Conservation (phyloP, 2,329 filamentous ascomycete species). For the Claviceps sp. region DNA sequence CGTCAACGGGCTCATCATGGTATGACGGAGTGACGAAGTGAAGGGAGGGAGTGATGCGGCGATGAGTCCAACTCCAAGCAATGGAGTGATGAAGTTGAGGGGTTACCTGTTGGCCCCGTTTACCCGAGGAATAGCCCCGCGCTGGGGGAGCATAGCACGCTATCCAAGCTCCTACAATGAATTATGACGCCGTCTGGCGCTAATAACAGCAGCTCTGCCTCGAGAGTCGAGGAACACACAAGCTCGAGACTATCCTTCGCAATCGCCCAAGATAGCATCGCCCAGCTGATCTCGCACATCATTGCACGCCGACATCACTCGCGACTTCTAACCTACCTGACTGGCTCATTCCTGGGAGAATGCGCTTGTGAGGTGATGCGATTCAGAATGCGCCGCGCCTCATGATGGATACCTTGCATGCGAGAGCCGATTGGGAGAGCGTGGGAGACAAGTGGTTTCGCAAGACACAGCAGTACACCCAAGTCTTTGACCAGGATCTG, state of each 20-base stretch:
- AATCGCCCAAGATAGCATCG: neutral
- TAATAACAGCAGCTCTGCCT: neutral
- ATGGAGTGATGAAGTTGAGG: neutral
- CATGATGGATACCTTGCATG: slow-evolving; percentile 43
- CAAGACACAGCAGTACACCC: slow-evolving; percentile 85
- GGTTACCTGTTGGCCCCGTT: slow-evolving; percentile 1
- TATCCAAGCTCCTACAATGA: neutral
- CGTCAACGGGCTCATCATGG: no score
- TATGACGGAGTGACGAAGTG: neutral
- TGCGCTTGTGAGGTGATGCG: neutral
- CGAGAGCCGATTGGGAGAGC: slow-evolving; percentile 86
- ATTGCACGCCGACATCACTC: neutral
- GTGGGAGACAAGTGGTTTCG: slow-evolving; percentile 91
- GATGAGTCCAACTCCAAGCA: neutral
- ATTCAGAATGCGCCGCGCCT: slow-evolving; percentile 9
- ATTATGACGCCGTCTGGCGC: neutral
- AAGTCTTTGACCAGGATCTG: slow-evolving; percentile 81
- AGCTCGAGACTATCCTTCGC: neutral
- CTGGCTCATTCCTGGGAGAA: neutral
- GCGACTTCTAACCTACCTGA: neutral
- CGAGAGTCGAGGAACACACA: neutral
- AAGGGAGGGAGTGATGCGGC: neutral
- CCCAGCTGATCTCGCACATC: neutral
- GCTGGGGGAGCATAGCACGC: neutral
- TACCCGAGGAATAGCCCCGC: slow-evolving; percentile 20